Evolutionary conservation across 345 rosid species (phyloP).

Genomic region (Mallotus nudiflorus): DNA sequence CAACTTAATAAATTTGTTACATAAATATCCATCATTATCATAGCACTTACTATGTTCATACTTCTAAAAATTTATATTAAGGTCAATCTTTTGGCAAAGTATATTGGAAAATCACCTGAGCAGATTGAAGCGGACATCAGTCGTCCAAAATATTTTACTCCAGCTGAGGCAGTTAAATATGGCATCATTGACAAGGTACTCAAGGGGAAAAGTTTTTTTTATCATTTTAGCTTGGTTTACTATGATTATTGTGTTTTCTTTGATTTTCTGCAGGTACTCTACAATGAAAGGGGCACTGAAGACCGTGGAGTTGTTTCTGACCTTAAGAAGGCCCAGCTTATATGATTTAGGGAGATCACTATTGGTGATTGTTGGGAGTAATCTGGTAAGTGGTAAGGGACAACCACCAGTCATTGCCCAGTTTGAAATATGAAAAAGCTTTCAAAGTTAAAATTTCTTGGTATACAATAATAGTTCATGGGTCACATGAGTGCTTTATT

Average conservation of each 20-base stretch:
- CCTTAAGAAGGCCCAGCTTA: conserved; percentile 57
- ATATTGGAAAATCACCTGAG: conserved; percentile 67
- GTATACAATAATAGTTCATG: conserved; percentile 1
- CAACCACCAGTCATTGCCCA: conserved; percentile 10
- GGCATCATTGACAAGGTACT: conserved; percentile 87
- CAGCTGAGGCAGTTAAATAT: conserved; percentile 79
- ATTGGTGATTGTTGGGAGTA: conserved; percentile 12
- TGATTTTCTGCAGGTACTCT: conserved; percentile 58
- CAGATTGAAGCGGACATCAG: conserved; percentile 80
- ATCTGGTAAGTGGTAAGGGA: conserved; percentile 29
- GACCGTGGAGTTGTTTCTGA: conserved; percentile 68
- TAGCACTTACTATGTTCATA: background rate
- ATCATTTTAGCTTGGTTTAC: background rate
- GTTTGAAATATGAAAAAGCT: conserved; percentile 12
- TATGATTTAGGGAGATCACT: conserved; percentile 22
- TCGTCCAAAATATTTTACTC: conserved; percentile 82
- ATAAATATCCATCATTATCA: background rate
- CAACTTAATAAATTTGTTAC: background rate
- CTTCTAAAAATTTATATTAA: conserved; percentile 19
- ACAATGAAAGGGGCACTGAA: conserved; percentile 62
- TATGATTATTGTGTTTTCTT: conserved; percentile 5
- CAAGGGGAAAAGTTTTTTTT: conserved; percentile 6
- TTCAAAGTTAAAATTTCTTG: background rate
- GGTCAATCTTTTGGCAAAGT: conserved; percentile 75
- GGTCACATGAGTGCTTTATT: background rate